Base-by-base conservation (phyloP, 2,329 filamentous ascomycete species). In the Drechslera avenae region DNA sequence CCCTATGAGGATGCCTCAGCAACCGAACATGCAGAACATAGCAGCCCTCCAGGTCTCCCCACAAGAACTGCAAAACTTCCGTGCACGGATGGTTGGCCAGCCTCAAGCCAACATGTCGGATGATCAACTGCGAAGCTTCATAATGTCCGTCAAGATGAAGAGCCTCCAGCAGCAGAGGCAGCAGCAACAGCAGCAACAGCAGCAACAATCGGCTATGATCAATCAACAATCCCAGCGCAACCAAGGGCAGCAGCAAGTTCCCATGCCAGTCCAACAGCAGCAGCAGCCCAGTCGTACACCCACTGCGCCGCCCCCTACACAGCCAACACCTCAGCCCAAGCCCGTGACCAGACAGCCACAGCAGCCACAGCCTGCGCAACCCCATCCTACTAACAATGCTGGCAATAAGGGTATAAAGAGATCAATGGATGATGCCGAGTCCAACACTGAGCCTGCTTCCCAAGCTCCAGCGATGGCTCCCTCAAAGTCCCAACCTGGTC, bases 351-450 rank as follows among this genome's bases (percentile, higher is more conserved):
- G 54, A 31, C 50, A 57, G 12, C 60, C 56, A 36, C 62, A 62
- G 17, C 51, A 59, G 31, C 47, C 56, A 21, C 62, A 66, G 39
- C 51, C 58, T 18, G 26, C 62, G 21, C 67, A 69, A 51, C 30
- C 61, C 12, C 50, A 39, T 32, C 32, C 49, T 18, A 50, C 59
- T 14, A 64, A 56, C 39, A 59, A 57, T 31, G 19, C 57, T 14
- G 53, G 40, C 28, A 67, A 61, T 46, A 65, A 71, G 54, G 64
- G 66, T 17, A 51, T 67, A 14, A 75, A 75, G 59, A 66, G 73
- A 30, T 67, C 71, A 8, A 75, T 70, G 44, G 76, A 78, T 17
- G 77, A 79, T 56, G 63, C 73, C 12, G 76, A 79, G 44, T 66
- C 65, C 9, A 73, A 65, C 41, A 39, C 66, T 52, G 48, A 75